These are phyloP conservation scores for Rosa rugosa DNA, from an alignment of 306 rosid species.

Conservation along the genomic window DNA sequence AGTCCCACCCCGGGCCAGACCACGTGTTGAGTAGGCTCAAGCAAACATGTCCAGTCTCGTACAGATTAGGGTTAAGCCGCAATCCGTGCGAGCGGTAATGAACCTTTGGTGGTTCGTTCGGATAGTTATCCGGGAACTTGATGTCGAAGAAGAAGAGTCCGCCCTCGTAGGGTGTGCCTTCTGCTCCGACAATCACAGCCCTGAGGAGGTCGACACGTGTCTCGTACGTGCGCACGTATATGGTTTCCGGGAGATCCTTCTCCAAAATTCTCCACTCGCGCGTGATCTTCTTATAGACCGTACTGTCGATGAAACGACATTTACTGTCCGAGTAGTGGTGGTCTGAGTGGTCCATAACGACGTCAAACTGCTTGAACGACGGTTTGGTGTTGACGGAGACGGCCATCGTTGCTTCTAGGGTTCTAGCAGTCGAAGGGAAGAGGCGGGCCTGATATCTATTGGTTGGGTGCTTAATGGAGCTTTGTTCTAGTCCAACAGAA, in stretches of 20 bases:
- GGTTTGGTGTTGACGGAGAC: not conserved
- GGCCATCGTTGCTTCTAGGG: not conserved
- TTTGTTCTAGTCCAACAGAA: too few relatives aligned
- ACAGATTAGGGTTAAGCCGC: slow-evolving; percentile 44
- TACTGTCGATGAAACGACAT: slow-evolving; percentile 11
- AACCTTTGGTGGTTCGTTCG: slow-evolving; percentile 39
- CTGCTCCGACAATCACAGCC: slow-evolving; percentile 52
- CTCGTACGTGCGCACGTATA: slow-evolving; percentile 46
- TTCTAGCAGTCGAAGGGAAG: not conserved
- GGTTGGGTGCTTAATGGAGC: too few relatives aligned
- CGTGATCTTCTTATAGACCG: slow-evolving; percentile 34
- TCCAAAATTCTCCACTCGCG: slow-evolving; percentile 51
- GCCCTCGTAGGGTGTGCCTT: slow-evolving; percentile 64
- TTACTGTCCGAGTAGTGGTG: slow-evolving; percentile 22
- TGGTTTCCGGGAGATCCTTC: slow-evolving; percentile 49
- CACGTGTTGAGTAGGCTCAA: slow-evolving; percentile 65
- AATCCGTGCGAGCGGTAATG: slow-evolving; percentile 41
- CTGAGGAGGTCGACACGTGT: slow-evolving; percentile 37
- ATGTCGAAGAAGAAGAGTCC: slow-evolving; percentile 62
- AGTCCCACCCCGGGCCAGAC: slow-evolving; percentile 40
- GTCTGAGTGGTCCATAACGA: slow-evolving; percentile 40
- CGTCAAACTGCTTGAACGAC: slow-evolving; percentile 37
- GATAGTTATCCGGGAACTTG: slow-evolving; percentile 38
- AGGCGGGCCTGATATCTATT: too few relatives aligned
- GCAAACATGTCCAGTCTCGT: slow-evolving; percentile 34